Conservation (phyloP, 1,284 basidiomycete species). For the Austropuccinia psidii region DNA sequence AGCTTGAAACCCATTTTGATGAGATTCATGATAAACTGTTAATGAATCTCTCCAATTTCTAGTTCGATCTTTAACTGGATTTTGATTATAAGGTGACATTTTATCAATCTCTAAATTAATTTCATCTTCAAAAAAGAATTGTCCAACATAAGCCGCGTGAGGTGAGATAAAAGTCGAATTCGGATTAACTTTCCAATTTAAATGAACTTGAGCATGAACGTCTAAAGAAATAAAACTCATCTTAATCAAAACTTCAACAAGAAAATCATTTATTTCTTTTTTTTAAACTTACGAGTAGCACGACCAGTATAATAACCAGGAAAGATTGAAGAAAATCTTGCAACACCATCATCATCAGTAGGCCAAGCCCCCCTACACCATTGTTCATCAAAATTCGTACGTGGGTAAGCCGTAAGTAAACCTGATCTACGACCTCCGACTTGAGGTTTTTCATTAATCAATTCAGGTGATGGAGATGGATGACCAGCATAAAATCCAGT, state of each 20-base stretch:
- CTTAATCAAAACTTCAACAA: neutral
- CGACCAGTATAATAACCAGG: conserved; percentile 56
- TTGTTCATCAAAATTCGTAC: conserved; percentile 49
- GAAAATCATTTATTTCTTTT: conserved; percentile 46
- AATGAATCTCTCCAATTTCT: conserved; percentile 51
- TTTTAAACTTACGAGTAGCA: conserved; percentile 50
- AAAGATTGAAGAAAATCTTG: conserved; percentile 62
- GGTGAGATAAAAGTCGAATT: conserved; percentile 50
- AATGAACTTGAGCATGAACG: conserved; percentile 49
- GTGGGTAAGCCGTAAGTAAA: conserved; percentile 48
- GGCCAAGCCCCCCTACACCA: conserved; percentile 62
- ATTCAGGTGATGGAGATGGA: conserved; percentile 48
- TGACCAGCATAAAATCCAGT: conserved; percentile 52
- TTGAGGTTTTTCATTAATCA: conserved; percentile 47
- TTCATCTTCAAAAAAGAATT: conserved; percentile 61
- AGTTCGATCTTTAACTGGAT: conserved; percentile 47
- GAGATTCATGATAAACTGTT: conserved; percentile 49
- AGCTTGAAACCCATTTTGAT: conserved; percentile 48
- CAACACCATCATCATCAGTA: conserved; percentile 61
- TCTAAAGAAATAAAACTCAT: conserved; percentile 38
- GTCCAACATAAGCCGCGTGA: conserved; percentile 55
- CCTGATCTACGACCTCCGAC: conserved; percentile 47
- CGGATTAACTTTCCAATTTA: conserved; percentile 48
- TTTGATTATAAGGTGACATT: conserved; percentile 43
- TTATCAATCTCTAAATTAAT: conserved; percentile 51